Percentiles rank a stretch among this genome's conserved stretches.
phyloP scores from a whole-genome alignment of 257 asterid genomes.

The Solanum megistacrolobum region DNA sequence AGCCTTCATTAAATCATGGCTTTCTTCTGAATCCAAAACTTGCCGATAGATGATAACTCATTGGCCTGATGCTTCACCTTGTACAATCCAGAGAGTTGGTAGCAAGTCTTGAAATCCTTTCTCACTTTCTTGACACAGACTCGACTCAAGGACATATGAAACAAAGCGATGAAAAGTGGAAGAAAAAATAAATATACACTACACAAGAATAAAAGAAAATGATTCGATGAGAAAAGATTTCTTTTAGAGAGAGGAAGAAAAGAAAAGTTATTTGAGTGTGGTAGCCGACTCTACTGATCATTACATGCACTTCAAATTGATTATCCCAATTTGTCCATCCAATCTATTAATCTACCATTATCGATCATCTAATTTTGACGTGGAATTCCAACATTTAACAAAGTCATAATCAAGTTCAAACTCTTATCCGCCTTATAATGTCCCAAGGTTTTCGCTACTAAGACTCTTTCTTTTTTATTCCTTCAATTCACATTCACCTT shows the following conservation, averaged over 20 bases:
- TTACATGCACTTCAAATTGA: too few species aligned
- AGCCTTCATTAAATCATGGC: background rate
- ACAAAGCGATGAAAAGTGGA: too few species aligned
- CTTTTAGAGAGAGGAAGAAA: background rate
- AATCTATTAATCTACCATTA: background rate
- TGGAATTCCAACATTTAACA: background rate
- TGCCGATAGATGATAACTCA: too few species aligned
- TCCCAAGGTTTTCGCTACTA: background rate
- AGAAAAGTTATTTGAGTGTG: too few species aligned
- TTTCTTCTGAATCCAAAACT: too few species aligned
- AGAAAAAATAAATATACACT: too few species aligned
- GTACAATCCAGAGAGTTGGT: background rate
- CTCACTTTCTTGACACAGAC: background rate
- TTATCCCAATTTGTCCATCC: background rate
- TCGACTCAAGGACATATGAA: too few species aligned
- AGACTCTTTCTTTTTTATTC: background rate
- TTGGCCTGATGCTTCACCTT: background rate
- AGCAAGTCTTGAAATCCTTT: background rate
- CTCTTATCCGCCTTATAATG: too few species aligned
- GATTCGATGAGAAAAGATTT: background rate
- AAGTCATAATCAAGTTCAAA: too few species aligned
- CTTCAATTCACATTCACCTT: background rate
- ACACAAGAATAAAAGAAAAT: too few species aligned
- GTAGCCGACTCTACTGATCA: background rate
- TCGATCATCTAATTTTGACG: accelerated